A percentile compares a stretch with the other conserved stretches of the same genome.
Evolutionary conservation across 805 yeast genomes (phyloP).

Genomic region (Kregervanrija delftensis): DNA sequence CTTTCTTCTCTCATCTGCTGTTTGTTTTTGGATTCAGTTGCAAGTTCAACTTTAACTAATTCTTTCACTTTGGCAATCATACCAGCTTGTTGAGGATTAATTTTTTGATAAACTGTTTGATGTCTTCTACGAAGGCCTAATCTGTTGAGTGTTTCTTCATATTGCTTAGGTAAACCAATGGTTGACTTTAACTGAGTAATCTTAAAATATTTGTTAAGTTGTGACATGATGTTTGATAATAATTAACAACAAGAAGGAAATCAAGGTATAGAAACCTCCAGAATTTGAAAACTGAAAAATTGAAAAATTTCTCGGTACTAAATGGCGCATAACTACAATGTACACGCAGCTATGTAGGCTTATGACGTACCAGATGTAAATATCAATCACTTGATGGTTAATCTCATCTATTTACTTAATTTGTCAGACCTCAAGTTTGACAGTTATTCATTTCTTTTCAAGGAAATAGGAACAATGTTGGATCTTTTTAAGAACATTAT

Average conservation of each 20-base stretch:
- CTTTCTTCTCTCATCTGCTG: conserved; percentile 47
- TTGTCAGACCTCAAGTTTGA: not conserved
- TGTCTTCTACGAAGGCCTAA: conserved; percentile 76
- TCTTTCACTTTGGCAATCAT: conserved; percentile 79
- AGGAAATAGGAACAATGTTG: conserved; percentile 13
- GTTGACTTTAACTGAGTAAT: conserved; percentile 75
- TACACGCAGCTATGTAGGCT: no score
- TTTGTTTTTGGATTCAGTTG: conserved; percentile 44
- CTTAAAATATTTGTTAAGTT: conserved; percentile 39
- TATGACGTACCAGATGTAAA: no score
- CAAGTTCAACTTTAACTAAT: conserved; percentile 72
- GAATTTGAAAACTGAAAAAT: not conserved
- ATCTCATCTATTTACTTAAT: no score
- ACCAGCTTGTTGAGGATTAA: conserved; percentile 79
- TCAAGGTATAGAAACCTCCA: no score
- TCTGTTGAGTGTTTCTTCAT: conserved; percentile 56
- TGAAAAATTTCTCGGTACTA: not conserved
- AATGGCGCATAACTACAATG: no score
- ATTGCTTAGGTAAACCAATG: conserved; percentile 72
- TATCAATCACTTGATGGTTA: no score
- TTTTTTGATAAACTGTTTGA: conserved; percentile 62
- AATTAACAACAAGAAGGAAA: no score
- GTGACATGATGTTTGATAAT: no score
- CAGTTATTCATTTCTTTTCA: not conserved
- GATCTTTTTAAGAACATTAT: conserved; percentile 24